Conservation (phyloP, 2,329 filamentous ascomycete species). For the Beauveria australis region DNA sequence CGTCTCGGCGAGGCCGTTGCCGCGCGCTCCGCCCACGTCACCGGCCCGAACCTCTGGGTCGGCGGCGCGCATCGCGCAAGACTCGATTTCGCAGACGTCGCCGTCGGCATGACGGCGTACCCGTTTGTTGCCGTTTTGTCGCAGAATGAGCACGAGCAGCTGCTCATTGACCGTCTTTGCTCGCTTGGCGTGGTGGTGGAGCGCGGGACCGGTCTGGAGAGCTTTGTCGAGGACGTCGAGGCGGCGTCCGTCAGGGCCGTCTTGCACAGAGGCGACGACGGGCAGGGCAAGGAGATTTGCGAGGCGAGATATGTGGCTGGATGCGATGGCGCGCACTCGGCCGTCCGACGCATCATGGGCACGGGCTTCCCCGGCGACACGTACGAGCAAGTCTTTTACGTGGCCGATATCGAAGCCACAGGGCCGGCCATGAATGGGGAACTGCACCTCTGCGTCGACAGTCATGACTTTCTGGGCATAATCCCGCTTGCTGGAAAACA, state of each 20-base stretch:
- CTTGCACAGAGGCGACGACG: neutral
- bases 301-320: constrained; percentile 6
- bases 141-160: constrained; percentile 9
- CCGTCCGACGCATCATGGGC: neutral
- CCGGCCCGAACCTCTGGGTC: constrained; percentile 6
- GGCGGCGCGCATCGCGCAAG: neutral
- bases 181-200: neutral
- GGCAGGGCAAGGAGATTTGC: neutral
- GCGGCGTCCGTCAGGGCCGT: neutral
- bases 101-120: neutral
- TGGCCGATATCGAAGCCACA: constrained; percentile 9
- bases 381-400: constrained; percentile 9
- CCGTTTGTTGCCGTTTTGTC: neutral
- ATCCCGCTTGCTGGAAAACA: neutral
- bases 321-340: constrained; percentile 9
- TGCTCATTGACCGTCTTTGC: neutral
- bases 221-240: neutral
- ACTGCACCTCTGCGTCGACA: constrained; percentile 7
- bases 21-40: neutral
- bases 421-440: constrained; percentile 8
- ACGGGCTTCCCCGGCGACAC: constrained; percentile 3
- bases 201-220: neutral
- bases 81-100: neutral
- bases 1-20: neutral
- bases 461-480: constrained; percentile 4